These are phyloP conservation scores for Colletotrichum destructivum DNA, from an alignment of 2,329 filamentous ascomycete genomes.

Conservation along the genomic window DNA sequence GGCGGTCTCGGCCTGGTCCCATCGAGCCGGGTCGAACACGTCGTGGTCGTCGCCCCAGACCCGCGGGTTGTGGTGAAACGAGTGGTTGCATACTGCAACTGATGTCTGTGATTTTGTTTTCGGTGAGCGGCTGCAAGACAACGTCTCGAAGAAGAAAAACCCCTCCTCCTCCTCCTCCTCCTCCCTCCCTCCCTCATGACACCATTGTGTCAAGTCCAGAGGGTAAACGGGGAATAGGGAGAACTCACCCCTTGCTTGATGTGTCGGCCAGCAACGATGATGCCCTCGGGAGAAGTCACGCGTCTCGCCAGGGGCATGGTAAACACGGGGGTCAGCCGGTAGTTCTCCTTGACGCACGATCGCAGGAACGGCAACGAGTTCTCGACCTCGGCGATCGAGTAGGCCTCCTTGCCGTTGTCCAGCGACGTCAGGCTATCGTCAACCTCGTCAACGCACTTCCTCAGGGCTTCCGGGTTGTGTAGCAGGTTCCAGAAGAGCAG, in stretches of 20 bases:
- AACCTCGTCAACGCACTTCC: conserved; percentile 8
- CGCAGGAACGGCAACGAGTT: conserved; percentile 14
- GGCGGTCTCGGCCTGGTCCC: conserved; percentile 20
- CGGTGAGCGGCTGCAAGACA: too few relatives aligned
- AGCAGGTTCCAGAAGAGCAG: conserved; percentile 26
- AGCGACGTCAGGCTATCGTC: conserved; percentile 7
- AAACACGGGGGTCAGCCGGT: conserved; percentile 20
- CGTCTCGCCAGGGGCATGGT: conserved; percentile 33
- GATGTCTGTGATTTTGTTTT: background rate
- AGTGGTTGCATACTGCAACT: conserved; percentile 30
- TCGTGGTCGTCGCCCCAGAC: conserved; percentile 28
- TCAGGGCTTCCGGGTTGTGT: conserved; percentile 14
- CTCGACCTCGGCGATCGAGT: conserved; percentile 19
- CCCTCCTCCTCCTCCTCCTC: too few relatives aligned
- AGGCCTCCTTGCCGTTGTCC: conserved; percentile 4
- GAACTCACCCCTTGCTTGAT: conserved; percentile 23
- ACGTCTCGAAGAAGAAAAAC: too few relatives aligned
- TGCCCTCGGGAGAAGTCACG: conserved; percentile 24
- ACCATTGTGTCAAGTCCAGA: too few relatives aligned
- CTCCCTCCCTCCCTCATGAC: too few relatives aligned
- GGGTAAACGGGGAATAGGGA: background rate
- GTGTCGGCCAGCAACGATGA: conserved; percentile 15
- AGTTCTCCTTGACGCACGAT: conserved; percentile 31
- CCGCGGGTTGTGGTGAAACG: conserved; percentile 23
- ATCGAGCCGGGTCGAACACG: conserved; percentile 10